Conservation (phyloP, 345 rosid genomes). For the Citrus sinensis region DVS_A1.0 CM039166.1:24357001-24357500, state of each 20-base stretch:
- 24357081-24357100: slow-evolving; percentile 52
- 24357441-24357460: slow-evolving; percentile 55
- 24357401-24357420: slow-evolving; percentile 50
- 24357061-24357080: slow-evolving; percentile 40
- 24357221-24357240: slow-evolving; percentile 42
- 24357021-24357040: slow-evolving; percentile 40
- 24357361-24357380: slow-evolving; percentile 50
- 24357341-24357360: slow-evolving; percentile 51
- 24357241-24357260: slow-evolving; percentile 41
- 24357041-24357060: slow-evolving; percentile 40
- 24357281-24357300: slow-evolving; percentile 44
- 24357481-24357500: not conserved
- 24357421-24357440: slow-evolving; percentile 50
- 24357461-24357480: slow-evolving; percentile 11
- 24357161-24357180: slow-evolving; percentile 56
- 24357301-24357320: slow-evolving; percentile 48
- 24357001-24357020: slow-evolving; percentile 49
- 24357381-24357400: slow-evolving; percentile 50
- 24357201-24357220: slow-evolving; percentile 22
- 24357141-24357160: slow-evolving; percentile 43
- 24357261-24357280: slow-evolving; percentile 56
- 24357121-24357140: slow-evolving; percentile 37
- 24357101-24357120: slow-evolving; percentile 39
- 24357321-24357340: slow-evolving; percentile 45
- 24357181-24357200: slow-evolving; percentile 51